Conservation (phyloP, 1,284 basidiomycete species). For the Tylopilus sp. region DNA sequence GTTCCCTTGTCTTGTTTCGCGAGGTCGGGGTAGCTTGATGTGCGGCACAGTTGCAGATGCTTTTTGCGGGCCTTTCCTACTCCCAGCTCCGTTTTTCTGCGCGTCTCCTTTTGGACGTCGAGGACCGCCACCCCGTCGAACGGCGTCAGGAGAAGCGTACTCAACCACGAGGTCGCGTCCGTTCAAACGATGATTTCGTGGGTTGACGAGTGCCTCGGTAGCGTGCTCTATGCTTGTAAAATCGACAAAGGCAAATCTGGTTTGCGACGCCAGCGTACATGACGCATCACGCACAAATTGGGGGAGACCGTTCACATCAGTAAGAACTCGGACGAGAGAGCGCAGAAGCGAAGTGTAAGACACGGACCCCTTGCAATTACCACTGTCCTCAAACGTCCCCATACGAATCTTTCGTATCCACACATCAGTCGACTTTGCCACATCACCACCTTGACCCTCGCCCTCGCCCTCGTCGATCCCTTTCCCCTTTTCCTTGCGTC, state of each 20-base stretch:
- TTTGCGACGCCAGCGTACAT: neutral
- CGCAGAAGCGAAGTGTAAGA: neutral
- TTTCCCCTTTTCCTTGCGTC: slow-evolving; percentile 25
- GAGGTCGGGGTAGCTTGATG: slow-evolving; percentile 3
- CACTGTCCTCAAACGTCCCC: slow-evolving; percentile 94
- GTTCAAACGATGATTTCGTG: slow-evolving; percentile 79
- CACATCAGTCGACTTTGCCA: slow-evolving; percentile 36
- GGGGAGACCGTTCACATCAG: slow-evolving; percentile 21
- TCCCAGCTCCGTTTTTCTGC: slow-evolving; percentile 4
- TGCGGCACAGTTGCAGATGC: neutral
- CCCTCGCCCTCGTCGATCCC: slow-evolving; percentile 9
- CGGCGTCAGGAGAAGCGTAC: slow-evolving; percentile 82
- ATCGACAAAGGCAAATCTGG: slow-evolving; percentile 92
- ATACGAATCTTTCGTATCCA: slow-evolving; percentile 90
- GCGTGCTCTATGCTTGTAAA: slow-evolving; percentile 79
- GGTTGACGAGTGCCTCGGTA: slow-evolving; percentile 78
- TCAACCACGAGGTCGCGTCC: slow-evolving; percentile 87
- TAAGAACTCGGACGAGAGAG: neutral
- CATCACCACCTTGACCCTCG: neutral
- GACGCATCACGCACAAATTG: neutral
- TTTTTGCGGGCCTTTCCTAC: slow-evolving; percentile 8
- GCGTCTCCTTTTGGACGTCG: slow-evolving; percentile 21
- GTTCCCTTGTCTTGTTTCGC: slow-evolving; percentile 1
- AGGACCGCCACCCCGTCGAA: slow-evolving; percentile 54
- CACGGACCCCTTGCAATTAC: slow-evolving; percentile 87